A percentile compares a stretch with the other conserved stretches of the same genome.
phyloP scores from a whole-genome alignment of 257 asterid genomes.

The Gynochthodes officinalis region DNA sequence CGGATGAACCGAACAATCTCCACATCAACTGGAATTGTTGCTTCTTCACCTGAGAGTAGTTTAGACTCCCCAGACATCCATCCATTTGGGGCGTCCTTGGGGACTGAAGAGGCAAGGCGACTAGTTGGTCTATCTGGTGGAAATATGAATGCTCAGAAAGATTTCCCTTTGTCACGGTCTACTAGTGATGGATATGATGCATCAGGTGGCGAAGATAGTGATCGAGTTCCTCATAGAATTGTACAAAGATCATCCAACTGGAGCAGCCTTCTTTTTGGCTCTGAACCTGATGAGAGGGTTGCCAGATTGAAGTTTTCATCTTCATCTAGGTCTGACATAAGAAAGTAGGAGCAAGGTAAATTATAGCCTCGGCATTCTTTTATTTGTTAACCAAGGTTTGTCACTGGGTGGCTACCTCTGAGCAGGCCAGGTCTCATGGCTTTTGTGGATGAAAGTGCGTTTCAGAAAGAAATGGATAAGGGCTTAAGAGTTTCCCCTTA shows the following conservation, averaged over 20 bases:
- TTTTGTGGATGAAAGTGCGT: neutral
- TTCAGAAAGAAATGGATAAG: neutral
- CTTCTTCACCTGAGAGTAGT: constrained; percentile 94
- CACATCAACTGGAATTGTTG: constrained; percentile 40
- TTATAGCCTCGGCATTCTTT: constrained; percentile 35
- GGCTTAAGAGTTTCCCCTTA: neutral
- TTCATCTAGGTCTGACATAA: constrained; percentile 46
- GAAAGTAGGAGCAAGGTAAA: constrained; percentile 36
- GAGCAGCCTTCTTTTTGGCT: constrained; percentile 67
- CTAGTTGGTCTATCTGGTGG: constrained; percentile 46
- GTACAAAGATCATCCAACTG: constrained; percentile 58
- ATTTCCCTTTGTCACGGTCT: constrained; percentile 67
- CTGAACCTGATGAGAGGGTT: constrained; percentile 48
- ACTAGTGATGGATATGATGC: constrained; percentile 97
- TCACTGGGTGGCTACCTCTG: neutral
- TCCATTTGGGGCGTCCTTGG: constrained; percentile 59
- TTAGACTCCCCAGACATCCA: constrained; percentile 76
- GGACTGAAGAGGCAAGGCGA: constrained; percentile 54
- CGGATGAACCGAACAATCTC: constrained; percentile 35
- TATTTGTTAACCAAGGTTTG: constrained; percentile 33
- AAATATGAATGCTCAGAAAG: constrained; percentile 37
- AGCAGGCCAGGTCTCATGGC: neutral
- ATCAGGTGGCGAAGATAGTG: constrained; percentile 98
- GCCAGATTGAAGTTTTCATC: constrained; percentile 41
- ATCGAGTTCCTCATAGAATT: constrained; percentile 62